These are phyloP conservation scores for Canavalia gladiata DNA, from an alignment of 306 rosid species.

Conservation along the genomic window DNA sequence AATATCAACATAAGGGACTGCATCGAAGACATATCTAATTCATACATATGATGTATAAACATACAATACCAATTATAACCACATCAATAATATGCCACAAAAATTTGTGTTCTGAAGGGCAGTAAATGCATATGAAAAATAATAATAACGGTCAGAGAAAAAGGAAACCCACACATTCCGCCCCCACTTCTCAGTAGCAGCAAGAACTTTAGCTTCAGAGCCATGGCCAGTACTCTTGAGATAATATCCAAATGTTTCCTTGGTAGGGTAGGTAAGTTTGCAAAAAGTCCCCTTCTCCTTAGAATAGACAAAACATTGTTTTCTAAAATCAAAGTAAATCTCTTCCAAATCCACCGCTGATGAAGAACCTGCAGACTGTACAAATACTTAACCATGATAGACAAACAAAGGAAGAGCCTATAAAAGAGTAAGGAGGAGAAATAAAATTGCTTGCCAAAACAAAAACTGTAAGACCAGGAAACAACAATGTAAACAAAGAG, in stretches of 20 bases:
- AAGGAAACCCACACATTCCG: slow-evolving; percentile 84
- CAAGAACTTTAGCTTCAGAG: slow-evolving; percentile 80
- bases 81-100: slow-evolving; percentile 9
- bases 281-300: slow-evolving; percentile 76
- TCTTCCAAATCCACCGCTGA: slow-evolving; percentile 67
- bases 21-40: neutral
- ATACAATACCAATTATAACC: slow-evolving; percentile 28
- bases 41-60: slow-evolving; percentile 5
- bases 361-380: slow-evolving; percentile 79
- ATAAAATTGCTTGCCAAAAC: slow-evolving; percentile 15
- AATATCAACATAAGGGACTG: slow-evolving; percentile 16
- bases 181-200: slow-evolving; percentile 95
- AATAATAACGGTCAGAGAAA: slow-evolving; percentile 31
- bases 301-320: slow-evolving; percentile 85
- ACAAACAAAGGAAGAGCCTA: slow-evolving; percentile 36
- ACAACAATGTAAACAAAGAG: slow-evolving; percentile 32
- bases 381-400: slow-evolving; percentile 40
- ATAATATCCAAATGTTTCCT: slow-evolving; percentile 83
- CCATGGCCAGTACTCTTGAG: slow-evolving; percentile 90
- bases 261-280: slow-evolving; percentile 95
- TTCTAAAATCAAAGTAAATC: slow-evolving; percentile 95
- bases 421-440: neutral
- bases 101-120: slow-evolving; percentile 16
- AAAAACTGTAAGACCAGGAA: slow-evolving; percentile 26
- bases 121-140: slow-evolving; percentile 29